Evolutionary conservation across 2,329 filamentous ascomycete species (phyloP).

Genomic region (Neopestalotiopsis clavispora): DNA sequence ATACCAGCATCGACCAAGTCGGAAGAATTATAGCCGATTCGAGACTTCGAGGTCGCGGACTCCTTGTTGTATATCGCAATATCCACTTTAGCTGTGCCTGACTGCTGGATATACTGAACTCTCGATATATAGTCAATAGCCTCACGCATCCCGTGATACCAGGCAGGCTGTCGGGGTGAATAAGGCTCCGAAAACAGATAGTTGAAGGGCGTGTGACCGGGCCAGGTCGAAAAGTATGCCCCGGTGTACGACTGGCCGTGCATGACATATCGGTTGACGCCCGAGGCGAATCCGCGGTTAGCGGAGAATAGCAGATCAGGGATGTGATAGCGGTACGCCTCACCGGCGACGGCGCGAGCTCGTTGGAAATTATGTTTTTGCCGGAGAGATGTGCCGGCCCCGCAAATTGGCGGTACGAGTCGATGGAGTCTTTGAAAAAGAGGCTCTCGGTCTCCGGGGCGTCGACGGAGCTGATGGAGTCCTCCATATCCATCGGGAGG

Average conservation of each 20-base stretch:
- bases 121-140: not conserved
- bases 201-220: not conserved
- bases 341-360: not conserved
- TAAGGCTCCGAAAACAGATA: not conserved
- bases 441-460: slow-evolving; percentile 2
- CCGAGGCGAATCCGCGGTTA: not conserved
- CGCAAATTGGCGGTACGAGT: not conserved
- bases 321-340: not conserved
- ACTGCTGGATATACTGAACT: not conserved
- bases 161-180: not conserved
- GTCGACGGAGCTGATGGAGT: not conserved
- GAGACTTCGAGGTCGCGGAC: not conserved
- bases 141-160: not conserved
- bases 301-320: not conserved
- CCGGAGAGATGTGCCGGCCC: not conserved
- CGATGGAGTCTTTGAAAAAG: not conserved
- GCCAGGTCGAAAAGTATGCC: not conserved
- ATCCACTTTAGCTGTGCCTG: not conserved
- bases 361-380: slow-evolving; percentile 4
- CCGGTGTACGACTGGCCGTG: not conserved
- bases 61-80: not conserved
- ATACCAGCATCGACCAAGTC: not conserved
- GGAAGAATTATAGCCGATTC: not conserved
- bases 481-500: not conserved
- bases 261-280: not conserved